Evolutionary conservation across 176 grass and related monocot species (phyloP), one percentile per base, ranked within the genome.

Genomic region (Lolium rigidum): DNA sequence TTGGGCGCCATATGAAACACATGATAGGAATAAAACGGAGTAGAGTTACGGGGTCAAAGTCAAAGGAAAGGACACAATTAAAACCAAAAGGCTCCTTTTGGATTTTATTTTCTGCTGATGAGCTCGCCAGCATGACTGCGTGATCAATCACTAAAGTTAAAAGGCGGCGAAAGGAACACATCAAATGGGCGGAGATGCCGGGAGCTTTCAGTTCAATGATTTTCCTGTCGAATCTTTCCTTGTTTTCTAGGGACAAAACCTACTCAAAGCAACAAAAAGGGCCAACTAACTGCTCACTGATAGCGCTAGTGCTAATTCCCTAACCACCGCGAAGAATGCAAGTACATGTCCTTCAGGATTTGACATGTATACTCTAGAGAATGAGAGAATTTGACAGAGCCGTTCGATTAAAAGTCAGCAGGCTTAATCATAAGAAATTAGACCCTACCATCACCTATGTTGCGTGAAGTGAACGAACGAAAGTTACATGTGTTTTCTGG

Each of bases 171-270:
- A 72, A 47, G 37, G 12, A 67, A 68, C 69, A 61, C 22, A 59
- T 41, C 67, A 70, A 63, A 74, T 49, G 5, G 58, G 52, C 49
- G 73, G 57, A 66, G 60, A 76, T 50, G 76, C 60, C 85, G 84
- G 81, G 61, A 35, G 49, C 85, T 84, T 86, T 17, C 67, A 14
- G 68, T 57, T 81, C 77, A 91, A 91, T 91, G 20, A 87, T 79
- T 43, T 43, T 87, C 48, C 41, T 52, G 57, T 1, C 17, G 13
- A 10, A 84, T 87, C 76, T 84, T 84, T 44, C n/a, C 76, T 91
- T 76, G 82, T 84, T 91, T 84, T 52, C 43, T 65, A 57, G 67
- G 85, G 68, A 68, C 81, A 84, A 60, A 50, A 17, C 46, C 57
- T 84, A 41, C 75, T 76, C 74, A 28, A 84, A 80, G 80, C 46